Base-by-base conservation (phyloP, 345 rosid species). In the Triadica sebifera region DNA sequence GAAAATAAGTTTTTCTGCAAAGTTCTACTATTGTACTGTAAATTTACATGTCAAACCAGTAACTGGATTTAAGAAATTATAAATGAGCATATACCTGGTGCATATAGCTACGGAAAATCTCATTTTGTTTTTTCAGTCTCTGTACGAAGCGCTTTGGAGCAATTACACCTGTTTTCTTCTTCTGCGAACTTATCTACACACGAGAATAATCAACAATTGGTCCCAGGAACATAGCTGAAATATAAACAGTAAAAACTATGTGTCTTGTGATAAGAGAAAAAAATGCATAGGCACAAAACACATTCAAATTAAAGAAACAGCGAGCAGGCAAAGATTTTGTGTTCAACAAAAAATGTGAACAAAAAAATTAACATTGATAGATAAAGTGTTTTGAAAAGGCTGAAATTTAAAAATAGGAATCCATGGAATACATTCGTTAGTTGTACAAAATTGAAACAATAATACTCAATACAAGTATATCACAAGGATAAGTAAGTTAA, bases 131-230 rank as follows among this genome's bases (percentile, higher is more conserved):
- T 86, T 96, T 96, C 88, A 96, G 85, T 81, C 99, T 88, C 80
- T 96, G 98, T 57, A 96, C 96, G 67, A 96, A 96, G 64, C 99
- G 90, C 85, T 93, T 96, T 63, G 98, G 99, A 49, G 99, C 91
- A 87, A 96, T 90, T 70, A 96, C 97, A 73, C 99, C 98, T 1
- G 99, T 96, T 86, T 96, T 96, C 91, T 96, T 96, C 91, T 96
- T 96, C 86, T 96, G 98, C 25, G 90, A 90, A 84, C 91, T 90
- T 91, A 96, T 96, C 98, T 96, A 81, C 67, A 80, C 47, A 77
- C 51, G 69, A 64, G 37, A 69, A 77, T 74, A 76, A 73, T 24
- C 62, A 79, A 67, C 37, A 20, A 49, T 74, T 65, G 67, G 75
- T 16, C 62, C 69, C 64, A 22, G 60, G 59, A 73, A 13, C 50